Evolutionary conservation across 208 protist genomes (phyloP), one percentile per base, ranked within the genome.

Genomic region (Crithidia acanthocephali): DNA sequence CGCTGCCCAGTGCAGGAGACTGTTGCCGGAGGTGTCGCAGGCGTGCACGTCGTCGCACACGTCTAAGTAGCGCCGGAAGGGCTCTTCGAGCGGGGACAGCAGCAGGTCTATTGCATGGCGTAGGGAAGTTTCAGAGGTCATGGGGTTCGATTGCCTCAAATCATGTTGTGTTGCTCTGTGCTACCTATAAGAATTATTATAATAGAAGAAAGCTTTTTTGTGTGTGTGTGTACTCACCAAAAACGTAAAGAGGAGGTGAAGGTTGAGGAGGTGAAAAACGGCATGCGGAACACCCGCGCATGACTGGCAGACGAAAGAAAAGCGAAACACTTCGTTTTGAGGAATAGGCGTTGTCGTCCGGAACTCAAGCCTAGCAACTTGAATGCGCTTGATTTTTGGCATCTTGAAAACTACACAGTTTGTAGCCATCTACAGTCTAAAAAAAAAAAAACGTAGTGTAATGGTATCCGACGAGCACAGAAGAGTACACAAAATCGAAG

Each of bases 1-100:
- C 0, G 85, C 79, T 1, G 85, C 86, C 85, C 88, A 93, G 67
- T 95, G 91, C 28, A 95, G 72, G 22, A 92, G 57, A 15, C 78
- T 87, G 59, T 95, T 95, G 9, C 80, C 68, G 8, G 48, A 55
- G 0, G 57, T 62, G 40, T 93, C 86, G n/a, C 66, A 48, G 32
- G 85, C 56, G 56, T 83, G 65, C 9, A 91, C 48, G 52, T 81
- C 74, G 35, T 90, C 82, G 48, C 78, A 90, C 10, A 84, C 44
- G 22, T 90, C 79, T 7, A 85, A 47, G 59, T 78, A 92, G 5
- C 84, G 80, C 10, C 74, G 42, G 60, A 95, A 84, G 2, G 20
- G 60, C 10, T 62, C 33, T 1, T 87, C 75, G 30, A 85, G 45
- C 13, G 59, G 73, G 1, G 70, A 76, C 23, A 80, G 72, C 20